phyloP scores from a whole-genome alignment of 1,284 basidiomycete species.

The Inonotus hispidus region DNA sequence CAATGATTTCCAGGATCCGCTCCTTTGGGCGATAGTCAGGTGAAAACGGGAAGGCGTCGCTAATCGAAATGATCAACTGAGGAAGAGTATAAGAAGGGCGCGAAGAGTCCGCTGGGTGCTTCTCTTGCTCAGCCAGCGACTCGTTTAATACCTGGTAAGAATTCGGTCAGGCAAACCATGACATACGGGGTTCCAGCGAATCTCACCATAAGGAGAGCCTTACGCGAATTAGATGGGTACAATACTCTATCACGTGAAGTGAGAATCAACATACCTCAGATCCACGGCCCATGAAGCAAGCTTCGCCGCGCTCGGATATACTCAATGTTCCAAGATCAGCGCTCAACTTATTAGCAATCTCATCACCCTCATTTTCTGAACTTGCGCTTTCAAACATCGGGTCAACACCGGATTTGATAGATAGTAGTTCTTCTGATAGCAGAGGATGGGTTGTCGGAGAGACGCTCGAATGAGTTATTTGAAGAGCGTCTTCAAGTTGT shows the following conservation, averaged over 20 bases:
- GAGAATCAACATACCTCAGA: conserved; percentile 2
- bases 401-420: conserved; percentile 8
- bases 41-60: conserved; percentile 9
- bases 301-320: conserved; percentile 14
- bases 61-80: background rate
- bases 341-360: background rate
- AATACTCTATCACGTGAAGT: background rate
- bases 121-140: background rate
- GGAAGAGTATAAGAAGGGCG: background rate
- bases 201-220: conserved; percentile 13
- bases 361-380: background rate
- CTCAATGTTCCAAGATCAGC: conserved; percentile 11
- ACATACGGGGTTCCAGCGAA: background rate
- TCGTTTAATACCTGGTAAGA: background rate
- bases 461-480: conserved; percentile 2
- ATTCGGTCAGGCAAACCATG: background rate
- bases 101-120: background rate
- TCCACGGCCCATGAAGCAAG: conserved; percentile 11
- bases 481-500: conserved; percentile 18
- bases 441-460: conserved; percentile 12
- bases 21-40: conserved; percentile 1
- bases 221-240: background rate
- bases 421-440: conserved; percentile 12
- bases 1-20: background rate
- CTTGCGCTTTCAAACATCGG: background rate